Evolutionary conservation across 2,329 filamentous ascomycete species (phyloP).

Genomic region (Neopestalotiopsis sp.): DNA sequence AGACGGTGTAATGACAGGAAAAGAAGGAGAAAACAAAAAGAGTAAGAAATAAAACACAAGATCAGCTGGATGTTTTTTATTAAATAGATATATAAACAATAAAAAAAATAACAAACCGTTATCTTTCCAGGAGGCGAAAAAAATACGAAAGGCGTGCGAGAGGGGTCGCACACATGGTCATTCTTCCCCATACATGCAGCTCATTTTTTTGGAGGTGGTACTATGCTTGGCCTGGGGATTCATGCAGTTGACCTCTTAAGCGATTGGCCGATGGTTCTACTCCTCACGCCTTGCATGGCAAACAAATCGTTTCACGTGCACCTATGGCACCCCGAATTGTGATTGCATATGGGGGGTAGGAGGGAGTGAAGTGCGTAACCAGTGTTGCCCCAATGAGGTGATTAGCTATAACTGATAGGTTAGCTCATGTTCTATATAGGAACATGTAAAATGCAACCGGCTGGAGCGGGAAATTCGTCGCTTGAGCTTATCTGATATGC

Average conservation of each 20-base stretch:
- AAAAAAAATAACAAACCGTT: not conserved
- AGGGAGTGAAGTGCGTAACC: no score
- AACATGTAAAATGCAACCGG: not conserved
- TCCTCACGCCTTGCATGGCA: no score
- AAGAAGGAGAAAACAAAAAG: not conserved
- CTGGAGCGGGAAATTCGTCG: not conserved
- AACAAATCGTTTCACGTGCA: no score
- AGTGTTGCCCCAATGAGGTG: not conserved
- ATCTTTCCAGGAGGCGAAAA: not conserved
- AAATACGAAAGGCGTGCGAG: slow-evolving; percentile 1
- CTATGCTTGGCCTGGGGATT: not conserved
- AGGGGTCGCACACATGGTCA: slow-evolving; percentile 3
- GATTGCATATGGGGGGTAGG: no score
- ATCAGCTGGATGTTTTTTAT: not conserved
- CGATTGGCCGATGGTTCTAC: no score
- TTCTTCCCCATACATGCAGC: not conserved
- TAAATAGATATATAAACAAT: not conserved
- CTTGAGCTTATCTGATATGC: not conserved
- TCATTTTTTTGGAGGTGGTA: not conserved
- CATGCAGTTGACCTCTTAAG: no score
- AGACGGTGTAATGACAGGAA: not conserved
- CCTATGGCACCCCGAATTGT: no score
- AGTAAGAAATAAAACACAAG: not conserved
- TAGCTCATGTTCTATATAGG: not conserved
- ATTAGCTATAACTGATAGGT: not conserved